Conservation (phyloP, 2,329 filamentous ascomycete species). For the Fusarium verrucosum region DNA sequence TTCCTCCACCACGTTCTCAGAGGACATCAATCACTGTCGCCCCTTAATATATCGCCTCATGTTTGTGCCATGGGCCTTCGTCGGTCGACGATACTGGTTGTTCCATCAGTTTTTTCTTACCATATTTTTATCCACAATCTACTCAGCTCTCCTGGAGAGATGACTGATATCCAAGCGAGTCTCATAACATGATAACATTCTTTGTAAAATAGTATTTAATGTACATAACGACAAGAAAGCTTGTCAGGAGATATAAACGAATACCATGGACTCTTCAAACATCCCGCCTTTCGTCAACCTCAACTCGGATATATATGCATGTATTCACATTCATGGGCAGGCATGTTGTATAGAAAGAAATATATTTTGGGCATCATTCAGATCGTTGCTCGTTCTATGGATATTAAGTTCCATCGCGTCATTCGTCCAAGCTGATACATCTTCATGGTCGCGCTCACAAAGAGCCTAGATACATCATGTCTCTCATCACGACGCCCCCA, state of each 20-base stretch:
- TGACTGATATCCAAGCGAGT: constrained; percentile 7
- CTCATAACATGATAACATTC: constrained; percentile 25
- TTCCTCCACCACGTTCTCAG: neutral
- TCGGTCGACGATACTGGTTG: constrained; percentile 32
- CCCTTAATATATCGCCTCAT: constrained; percentile 15
- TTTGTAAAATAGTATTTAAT: constrained; percentile 37
- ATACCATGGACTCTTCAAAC: neutral
- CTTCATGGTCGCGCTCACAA: constrained; percentile 6
- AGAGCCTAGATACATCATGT: constrained; percentile 29
- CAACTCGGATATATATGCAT: neutral
- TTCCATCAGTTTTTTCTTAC: constrained; percentile 16
- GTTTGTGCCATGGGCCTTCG: constrained; percentile 33
- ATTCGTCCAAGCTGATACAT: constrained; percentile 19
- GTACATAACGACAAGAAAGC: constrained; percentile 16
- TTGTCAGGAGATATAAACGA: constrained; percentile 1
- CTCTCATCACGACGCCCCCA: constrained; percentile 26
- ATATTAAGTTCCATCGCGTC: constrained; percentile 34
- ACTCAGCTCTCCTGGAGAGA: constrained; percentile 19
- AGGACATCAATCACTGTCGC: neutral
- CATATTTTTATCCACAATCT: neutral
- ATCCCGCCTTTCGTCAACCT: neutral
- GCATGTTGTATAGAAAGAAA: neutral
- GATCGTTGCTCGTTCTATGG: constrained; percentile 44
- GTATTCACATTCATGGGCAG: neutral
- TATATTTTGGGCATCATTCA: constrained; percentile 27